Evolutionary conservation across 2,329 filamentous ascomycete species (phyloP), one percentile per base, ranked within the genome.

Genomic region (Penicillium decumbens): DNA sequence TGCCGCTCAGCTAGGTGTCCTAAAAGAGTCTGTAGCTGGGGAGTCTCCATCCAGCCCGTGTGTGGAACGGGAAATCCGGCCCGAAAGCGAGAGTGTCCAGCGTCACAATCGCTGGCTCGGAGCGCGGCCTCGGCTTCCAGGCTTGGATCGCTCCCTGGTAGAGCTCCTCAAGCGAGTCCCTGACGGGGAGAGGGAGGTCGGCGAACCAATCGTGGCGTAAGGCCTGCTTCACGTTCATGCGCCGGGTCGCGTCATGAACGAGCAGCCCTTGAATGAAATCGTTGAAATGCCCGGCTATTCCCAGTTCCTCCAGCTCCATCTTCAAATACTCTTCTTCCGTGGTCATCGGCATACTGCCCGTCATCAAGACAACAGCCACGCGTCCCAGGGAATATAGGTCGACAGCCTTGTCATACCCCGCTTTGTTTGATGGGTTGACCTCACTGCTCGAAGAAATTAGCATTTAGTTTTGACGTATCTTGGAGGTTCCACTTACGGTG

Each of bases 331-430:
- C 62, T 2, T 4, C 20, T 3, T 23, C 20, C 20, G 20, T 81
- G 64, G 45, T 79, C 70, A 42, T 72, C 73, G 80, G 65, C 2
- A 70, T 65, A 8, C 76, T 69, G 12, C 77, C 78, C 0, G 75
- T 76, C 13, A 84, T 67, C 12, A 84, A 62, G 7, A 76, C 69
- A 7, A 72, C 73, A 1, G 79, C 71, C 2, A 84, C 70, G 41
- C 74, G 75, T 5, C 81, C 82, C n/a, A 84, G 59, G 0, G 81
- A 80, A 81, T 81, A 84, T 63, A 85, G 74, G 55, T 85, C 82
- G 7, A 83, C 72, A 8, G 78, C 74, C 59, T 77, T 77, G 25
- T 78, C 80, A 61, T 84, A 84, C 2, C 79, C 78, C 30, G 60
- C 48, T 54, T 43, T 38, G 27, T 27, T 53, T 9, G 48, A 27